A percentile compares a stretch with the other conserved stretches of the same genome.
Evolutionary conservation across 2,329 filamentous ascomycete genomes (phyloP).

Genomic region (Pyricularia sp.): DNA sequence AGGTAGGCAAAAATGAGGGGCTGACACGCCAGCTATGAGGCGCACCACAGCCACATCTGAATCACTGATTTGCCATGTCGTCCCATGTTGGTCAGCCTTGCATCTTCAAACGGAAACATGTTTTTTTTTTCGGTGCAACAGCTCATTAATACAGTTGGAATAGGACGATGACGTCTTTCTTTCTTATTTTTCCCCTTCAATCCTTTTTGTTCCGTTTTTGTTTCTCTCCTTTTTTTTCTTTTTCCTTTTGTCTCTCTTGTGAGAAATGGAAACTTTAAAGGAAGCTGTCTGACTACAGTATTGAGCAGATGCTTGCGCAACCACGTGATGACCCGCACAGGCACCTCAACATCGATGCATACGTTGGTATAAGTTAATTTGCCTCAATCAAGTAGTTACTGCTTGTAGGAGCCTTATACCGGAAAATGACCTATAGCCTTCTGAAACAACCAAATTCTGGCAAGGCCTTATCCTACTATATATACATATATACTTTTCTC

Average conservation of each 20-base stretch:
- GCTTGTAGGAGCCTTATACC: too few relatives aligned
- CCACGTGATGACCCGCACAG: neutral
- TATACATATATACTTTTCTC: too few relatives aligned
- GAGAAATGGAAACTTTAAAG: too few relatives aligned
- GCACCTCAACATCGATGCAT: neutral
- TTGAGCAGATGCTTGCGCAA: neutral
- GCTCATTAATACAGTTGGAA: neutral
- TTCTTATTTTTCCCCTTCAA: neutral
- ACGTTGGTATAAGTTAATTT: neutral
- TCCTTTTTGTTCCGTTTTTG: too few relatives aligned
- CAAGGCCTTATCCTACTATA: too few relatives aligned
- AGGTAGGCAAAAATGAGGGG: neutral
- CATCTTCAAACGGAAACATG: neutral
- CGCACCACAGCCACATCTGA: neutral
- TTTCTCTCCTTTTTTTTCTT: neutral
- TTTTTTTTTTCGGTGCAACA: neutral
- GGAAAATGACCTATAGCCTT: neutral
- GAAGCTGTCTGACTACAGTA: too few relatives aligned
- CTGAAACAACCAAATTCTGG: neutral
- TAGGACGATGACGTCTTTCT: neutral
- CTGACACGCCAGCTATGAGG: neutral
- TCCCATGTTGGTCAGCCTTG: neutral
- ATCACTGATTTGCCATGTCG: neutral
- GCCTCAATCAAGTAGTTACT: too few relatives aligned
- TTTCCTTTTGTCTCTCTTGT: neutral